Conservation (phyloP, 2,329 filamentous ascomycete genomes). For the Pezicula rhizophila region DNA sequence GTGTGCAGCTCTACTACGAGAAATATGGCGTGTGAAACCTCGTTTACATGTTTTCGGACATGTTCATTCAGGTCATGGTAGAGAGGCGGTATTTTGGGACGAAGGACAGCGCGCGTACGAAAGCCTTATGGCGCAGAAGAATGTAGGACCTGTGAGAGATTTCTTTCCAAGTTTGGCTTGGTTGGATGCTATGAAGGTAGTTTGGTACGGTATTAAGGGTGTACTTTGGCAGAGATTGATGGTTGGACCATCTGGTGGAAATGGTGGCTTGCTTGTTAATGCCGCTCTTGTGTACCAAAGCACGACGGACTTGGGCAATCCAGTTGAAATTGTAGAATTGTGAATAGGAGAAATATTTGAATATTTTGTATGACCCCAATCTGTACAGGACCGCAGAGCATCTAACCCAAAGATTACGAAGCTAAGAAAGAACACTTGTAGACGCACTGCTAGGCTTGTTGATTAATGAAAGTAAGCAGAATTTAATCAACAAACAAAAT, state of each 20-base stretch:
- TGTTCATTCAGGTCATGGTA: constrained; percentile 56
- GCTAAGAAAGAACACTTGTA: too few species aligned
- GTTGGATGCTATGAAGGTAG: constrained; percentile 43
- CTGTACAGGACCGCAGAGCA: too few species aligned
- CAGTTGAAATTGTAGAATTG: too few species aligned
- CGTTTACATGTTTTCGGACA: constrained; percentile 61
- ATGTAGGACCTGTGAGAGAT: constrained; percentile 28
- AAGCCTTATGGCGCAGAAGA: constrained; percentile 23
- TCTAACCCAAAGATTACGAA: too few species aligned
- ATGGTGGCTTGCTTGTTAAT: constrained; percentile 52
- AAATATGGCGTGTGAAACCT: constrained; percentile 54
- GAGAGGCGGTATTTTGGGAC: constrained; percentile 56
- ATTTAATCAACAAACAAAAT: too few species aligned
- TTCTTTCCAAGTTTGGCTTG: constrained; percentile 31
- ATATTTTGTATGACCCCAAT: too few species aligned
- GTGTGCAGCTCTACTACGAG: constrained; percentile 50
- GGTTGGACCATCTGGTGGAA: constrained; percentile 43
- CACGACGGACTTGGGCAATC: too few species aligned
- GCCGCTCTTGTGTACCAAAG: constrained; percentile 31
- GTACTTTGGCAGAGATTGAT: constrained; percentile 52
- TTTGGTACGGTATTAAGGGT: constrained; percentile 45
- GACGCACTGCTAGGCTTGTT: too few species aligned
- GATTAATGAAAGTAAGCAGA: too few species aligned
- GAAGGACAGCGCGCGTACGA: constrained; percentile 40
- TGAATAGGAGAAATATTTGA: too few species aligned